A percentile compares a stretch with the other conserved stretches of the same genome.
These are phyloP conservation scores for Lotmaria passim DNA, from an alignment of 208 protist genomes.

Conservation along the genomic window DNA sequence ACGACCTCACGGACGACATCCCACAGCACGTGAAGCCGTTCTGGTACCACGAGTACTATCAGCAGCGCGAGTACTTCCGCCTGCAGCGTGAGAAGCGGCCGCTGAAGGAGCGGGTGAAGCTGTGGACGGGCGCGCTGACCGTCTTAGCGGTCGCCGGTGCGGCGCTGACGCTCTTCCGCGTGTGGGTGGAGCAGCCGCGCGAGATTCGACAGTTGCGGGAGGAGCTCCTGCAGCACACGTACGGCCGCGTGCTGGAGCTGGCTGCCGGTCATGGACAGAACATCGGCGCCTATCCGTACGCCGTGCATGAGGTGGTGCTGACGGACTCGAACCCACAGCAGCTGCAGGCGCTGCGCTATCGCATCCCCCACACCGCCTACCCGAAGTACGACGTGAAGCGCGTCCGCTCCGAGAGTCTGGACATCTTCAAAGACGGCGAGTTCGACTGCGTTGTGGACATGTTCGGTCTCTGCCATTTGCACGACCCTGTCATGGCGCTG, in stretches of 20 bases:
- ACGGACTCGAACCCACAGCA: constrained; percentile 87
- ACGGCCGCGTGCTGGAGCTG: constrained; percentile 87
- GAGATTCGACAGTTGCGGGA: constrained; percentile 83
- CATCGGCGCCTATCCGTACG: constrained; percentile 90
- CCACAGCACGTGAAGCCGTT: constrained; percentile 87
- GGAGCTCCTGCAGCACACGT: constrained; percentile 85
- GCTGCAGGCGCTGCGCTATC: constrained; percentile 83
- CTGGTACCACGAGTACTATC: constrained; percentile 89
- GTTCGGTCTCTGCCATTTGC: constrained; percentile 91
- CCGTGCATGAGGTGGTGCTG: constrained; percentile 87
- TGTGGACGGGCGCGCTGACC: constrained; percentile 43
- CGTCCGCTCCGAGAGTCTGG: constrained; percentile 80
- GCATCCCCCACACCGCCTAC: constrained; percentile 81
- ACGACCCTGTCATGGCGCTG: constrained; percentile 89
- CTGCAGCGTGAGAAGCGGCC: constrained; percentile 82
- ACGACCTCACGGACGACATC: constrained; percentile 89
- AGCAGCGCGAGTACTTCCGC: constrained; percentile 89
- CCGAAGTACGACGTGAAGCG: constrained; percentile 86
- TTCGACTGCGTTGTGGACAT: constrained; percentile 93
- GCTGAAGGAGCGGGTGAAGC: constrained; percentile 58
- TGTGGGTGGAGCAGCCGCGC: constrained; percentile 86
- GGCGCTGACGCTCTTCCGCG: constrained; percentile 71
- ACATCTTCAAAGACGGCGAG: constrained; percentile 77
- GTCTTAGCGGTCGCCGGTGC: constrained; percentile 43
- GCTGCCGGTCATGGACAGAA: constrained; percentile 89